phyloP scores from a whole-genome alignment of 352 stramenopile genomes.

The Globisporangium barbulae region DNA sequence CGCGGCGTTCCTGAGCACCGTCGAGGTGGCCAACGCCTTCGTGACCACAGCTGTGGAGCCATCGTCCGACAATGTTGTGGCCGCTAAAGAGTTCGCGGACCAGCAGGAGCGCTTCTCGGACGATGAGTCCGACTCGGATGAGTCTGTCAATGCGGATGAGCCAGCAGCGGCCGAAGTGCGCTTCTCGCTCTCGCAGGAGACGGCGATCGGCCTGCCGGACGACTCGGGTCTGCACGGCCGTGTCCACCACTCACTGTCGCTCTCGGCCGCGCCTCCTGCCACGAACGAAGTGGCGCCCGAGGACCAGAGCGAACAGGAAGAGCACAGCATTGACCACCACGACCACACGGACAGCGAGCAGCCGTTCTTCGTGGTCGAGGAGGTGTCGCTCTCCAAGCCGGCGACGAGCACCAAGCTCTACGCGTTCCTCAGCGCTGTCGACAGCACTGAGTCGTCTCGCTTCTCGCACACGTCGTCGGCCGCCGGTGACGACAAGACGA shows the following conservation, averaged over 20 bases:
- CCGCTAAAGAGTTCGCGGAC: constrained; percentile 17
- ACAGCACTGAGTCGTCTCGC: constrained; percentile 20
- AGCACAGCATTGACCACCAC: constrained; percentile 21
- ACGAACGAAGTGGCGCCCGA: not conserved
- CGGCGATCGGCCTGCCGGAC: constrained; percentile 1
- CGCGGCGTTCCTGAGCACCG: constrained; percentile 61
- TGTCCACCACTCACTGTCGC: not conserved
- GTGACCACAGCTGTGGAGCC: constrained; percentile 2
- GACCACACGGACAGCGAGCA: constrained; percentile 28
- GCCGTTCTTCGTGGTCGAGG: constrained; percentile 35
- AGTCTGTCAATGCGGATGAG: constrained; percentile 4
- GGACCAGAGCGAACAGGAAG: constrained; percentile 11
- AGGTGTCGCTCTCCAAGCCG: constrained; percentile 25
- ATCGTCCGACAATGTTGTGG: constrained; percentile 18
- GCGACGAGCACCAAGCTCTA: constrained; percentile 43
- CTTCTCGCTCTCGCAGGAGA: constrained; percentile 11
- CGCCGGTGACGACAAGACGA: constrained; percentile 18
- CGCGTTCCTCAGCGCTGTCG: constrained; percentile 50
- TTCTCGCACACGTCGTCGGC: constrained; percentile 13
- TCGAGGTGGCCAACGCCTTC: constrained; percentile 27
- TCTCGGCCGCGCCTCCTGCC: not conserved
- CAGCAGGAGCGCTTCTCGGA: constrained; percentile 6
- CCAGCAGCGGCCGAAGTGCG: not conserved
- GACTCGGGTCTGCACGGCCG: not conserved
- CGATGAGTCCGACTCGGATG: not conserved